Percentiles rank a stretch among this genome's conserved stretches.
phyloP scores from a whole-genome alignment of 148 eudicot genomes.

The Fagopyrum tataricum region DNA sequence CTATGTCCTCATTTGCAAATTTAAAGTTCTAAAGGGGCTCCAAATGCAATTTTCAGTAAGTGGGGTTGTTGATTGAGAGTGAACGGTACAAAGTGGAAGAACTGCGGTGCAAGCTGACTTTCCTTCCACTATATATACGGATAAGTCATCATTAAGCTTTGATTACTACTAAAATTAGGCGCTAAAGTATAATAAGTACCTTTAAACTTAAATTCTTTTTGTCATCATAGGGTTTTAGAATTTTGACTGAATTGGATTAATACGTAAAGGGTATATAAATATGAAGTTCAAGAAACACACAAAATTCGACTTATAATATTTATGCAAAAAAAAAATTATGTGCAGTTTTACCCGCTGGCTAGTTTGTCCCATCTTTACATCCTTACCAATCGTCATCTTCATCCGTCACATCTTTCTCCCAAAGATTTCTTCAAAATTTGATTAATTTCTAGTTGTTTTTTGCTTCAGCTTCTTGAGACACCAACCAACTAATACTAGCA shows the following conservation, averaged over 20 bases:
- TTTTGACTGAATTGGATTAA: background rate
- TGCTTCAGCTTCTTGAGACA: background rate
- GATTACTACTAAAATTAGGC: background rate
- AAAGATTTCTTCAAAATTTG: too few species aligned
- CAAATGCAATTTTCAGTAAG: background rate
- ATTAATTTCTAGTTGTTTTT: background rate
- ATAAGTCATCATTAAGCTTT: background rate
- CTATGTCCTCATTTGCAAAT: background rate
- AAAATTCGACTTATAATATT: too few species aligned
- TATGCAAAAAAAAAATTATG: too few species aligned
- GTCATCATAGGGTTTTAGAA: background rate
- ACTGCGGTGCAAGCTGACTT: background rate
- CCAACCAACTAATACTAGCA: slow-evolving; percentile 10
- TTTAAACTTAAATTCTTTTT: background rate
- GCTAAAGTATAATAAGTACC: background rate
- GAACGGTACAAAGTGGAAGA: background rate
- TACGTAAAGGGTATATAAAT: background rate
- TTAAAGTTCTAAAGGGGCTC: background rate
- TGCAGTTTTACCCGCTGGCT: background rate
- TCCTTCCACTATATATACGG: background rate
- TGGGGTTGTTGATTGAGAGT: background rate
- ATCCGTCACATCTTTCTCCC: background rate
- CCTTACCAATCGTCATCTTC: background rate
- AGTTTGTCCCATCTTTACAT: background rate
- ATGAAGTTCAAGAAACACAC: background rate